A percentile compares a stretch with the other conserved stretches of the same genome.
phyloP scores from a whole-genome alignment of 768 basidiomycete genomes.

The Ramaria rubella region DNA sequence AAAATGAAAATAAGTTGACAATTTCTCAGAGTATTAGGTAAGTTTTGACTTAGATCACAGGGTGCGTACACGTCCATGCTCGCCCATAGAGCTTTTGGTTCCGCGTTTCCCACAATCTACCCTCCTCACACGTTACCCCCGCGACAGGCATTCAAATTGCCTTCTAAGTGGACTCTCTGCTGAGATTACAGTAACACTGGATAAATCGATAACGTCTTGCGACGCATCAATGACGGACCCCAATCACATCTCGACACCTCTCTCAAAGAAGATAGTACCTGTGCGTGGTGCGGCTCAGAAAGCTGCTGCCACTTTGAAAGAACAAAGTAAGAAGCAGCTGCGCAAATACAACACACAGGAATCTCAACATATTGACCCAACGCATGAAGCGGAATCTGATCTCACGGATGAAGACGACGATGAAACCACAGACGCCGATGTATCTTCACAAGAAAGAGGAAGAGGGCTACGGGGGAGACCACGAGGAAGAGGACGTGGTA shows the following conservation, averaged over 20 bases:
- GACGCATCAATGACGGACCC: not conserved
- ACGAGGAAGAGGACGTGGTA: not conserved
- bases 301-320: conserved; percentile 28
- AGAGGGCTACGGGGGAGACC: not conserved
- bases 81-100: not conserved
- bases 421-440: not conserved
- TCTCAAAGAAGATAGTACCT: conserved; percentile 15
- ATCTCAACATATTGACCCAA: conserved; percentile 14
- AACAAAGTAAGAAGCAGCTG: conserved; percentile 26
- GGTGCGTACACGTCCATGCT: not conserved
- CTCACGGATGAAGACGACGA: conserved; percentile 1
- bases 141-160: not conserved
- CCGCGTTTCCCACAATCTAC: not conserved
- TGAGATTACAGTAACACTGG: too few species aligned
- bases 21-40: not conserved
- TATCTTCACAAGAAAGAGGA: not conserved
- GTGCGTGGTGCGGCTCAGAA: conserved; percentile 29
- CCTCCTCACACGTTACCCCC: not conserved
- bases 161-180: too few species aligned
- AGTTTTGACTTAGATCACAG: not conserved
- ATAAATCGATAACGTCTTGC: too few species aligned
- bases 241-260: not conserved
- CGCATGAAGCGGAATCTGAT: conserved; percentile 3
- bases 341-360: conserved; percentile 18
- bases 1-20: not conserved